These are phyloP conservation scores for Botrytis squamosa DNA, from an alignment of 2,329 filamentous ascomycete species.

Conservation along the genomic window DNA sequence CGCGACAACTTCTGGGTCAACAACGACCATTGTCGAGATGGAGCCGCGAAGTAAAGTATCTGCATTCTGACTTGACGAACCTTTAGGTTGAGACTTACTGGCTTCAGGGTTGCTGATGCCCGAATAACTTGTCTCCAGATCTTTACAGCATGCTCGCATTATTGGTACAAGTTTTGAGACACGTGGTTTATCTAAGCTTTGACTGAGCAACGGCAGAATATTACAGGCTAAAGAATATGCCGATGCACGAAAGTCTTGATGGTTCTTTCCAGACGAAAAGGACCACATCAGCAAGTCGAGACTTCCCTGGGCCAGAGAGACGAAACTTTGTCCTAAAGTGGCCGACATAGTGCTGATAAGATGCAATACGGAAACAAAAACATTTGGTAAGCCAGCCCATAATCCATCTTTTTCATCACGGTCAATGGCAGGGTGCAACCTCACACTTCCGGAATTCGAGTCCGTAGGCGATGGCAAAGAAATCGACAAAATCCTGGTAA, in stretches of 20 bases:
- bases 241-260: slow-evolving; percentile 55
- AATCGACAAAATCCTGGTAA: slow-evolving; percentile 68
- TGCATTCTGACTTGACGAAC: slow-evolving; percentile 55
- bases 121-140: slow-evolving; percentile 57
- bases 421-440: slow-evolving; percentile 69
- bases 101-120: slow-evolving; percentile 34
- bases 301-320: slow-evolving; percentile 61
- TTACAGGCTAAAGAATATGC: slow-evolving; percentile 59
- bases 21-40: slow-evolving; percentile 37
- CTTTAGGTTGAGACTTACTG: slow-evolving; percentile 36
- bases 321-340: slow-evolving; percentile 56
- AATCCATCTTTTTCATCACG: slow-evolving; percentile 81
- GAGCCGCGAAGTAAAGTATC: slow-evolving; percentile 62
- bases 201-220: slow-evolving; percentile 55
- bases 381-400: slow-evolving; percentile 68
- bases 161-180: slow-evolving; percentile 62
- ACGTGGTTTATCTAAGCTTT: slow-evolving; percentile 63
- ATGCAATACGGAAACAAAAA: slow-evolving; percentile 70
- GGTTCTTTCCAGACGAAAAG: slow-evolving; percentile 57
- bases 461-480: slow-evolving; percentile 46
- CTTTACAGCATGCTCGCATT: slow-evolving; percentile 69
- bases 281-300: slow-evolving; percentile 72
- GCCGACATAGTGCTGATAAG: slow-evolving; percentile 57
- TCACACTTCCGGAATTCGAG: slow-evolving; percentile 40
- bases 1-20: slow-evolving; percentile 48